Evolutionary conservation across 1,284 basidiomycete species (phyloP).

Genomic region (Tilletia walkeri): DNA sequence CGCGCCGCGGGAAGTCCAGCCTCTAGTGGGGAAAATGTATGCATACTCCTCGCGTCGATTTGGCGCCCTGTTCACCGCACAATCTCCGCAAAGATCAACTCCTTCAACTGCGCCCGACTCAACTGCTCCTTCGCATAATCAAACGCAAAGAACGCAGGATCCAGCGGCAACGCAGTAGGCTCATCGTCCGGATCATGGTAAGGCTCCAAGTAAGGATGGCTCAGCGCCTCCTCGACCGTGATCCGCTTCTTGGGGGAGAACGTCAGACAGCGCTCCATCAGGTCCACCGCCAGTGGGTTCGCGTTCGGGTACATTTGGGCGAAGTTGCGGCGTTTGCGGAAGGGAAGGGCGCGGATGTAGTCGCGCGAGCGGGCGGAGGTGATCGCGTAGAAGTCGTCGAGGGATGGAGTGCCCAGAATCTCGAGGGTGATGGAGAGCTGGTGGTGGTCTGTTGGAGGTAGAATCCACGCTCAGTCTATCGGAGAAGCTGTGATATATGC

Average conservation of each 20-base stretch:
- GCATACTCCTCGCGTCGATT: too few relatives aligned
- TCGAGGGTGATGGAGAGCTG: constrained; percentile 65
- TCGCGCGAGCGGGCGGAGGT: constrained; percentile 80
- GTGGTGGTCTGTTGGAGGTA: constrained; percentile 53
- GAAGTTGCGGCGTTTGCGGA: constrained; percentile 81
- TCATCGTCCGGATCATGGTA: constrained; percentile 53
- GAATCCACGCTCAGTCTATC: neutral
- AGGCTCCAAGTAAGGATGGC: constrained; percentile 47
- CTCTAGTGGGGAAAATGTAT: too few relatives aligned
- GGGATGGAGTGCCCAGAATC: constrained; percentile 63
- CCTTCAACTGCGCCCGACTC: constrained; percentile 55
- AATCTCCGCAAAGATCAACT: constrained; percentile 50
- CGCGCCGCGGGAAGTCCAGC: too few relatives aligned
- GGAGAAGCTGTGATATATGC: neutral
- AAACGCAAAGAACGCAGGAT: constrained; percentile 43
- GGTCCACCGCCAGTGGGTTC: constrained; percentile 81
- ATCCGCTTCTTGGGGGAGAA: constrained; percentile 56
- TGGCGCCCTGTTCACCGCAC: constrained; percentile 11
- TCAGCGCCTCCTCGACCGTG: constrained; percentile 51
- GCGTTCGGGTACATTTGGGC: constrained; percentile 73
- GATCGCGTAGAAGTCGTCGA: constrained; percentile 67
- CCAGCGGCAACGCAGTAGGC: constrained; percentile 39
- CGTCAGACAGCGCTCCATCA: constrained; percentile 83
- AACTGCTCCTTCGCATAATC: constrained; percentile 57
- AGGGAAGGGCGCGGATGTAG: constrained; percentile 88